Base-by-base conservation (phyloP, 2,329 filamentous ascomycete species). In the Chaetomium globosum region DNA sequence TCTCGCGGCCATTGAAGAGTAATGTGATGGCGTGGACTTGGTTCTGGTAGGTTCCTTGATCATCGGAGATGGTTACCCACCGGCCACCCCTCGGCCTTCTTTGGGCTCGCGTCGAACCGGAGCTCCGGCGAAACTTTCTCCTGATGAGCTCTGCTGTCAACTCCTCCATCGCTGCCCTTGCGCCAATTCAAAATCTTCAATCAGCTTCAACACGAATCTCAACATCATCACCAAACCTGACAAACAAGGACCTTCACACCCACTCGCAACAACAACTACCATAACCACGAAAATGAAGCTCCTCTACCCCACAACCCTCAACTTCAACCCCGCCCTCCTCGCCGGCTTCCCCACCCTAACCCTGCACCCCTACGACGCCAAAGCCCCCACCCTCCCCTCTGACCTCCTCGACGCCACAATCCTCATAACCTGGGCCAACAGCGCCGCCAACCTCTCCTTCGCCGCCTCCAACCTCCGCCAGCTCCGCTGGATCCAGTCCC, bases 251-350 rank as follows among this genome's bases (percentile, higher is more conserved):
- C 16, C 21, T 30, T n/a, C 9, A 51, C 26, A 48, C 6, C 7
- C n/a, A 4, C 13, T 33, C 13, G 26, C 31, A 56, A 30, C 2
- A 7, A 21, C 13, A 8, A 19, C 10, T 4, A 30, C 48, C 4
- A 12, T 30, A 10, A 28, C 59, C 59, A 30, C 49, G 23, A 46
- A 16, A 12, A 85, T 86, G 85, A 89, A 89, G 79, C 83, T 89
- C 69, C 85, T 89, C 69, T 88, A 89, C 78, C 87, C 87, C 59
- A 88, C 84, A 63, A 88, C 86, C 3, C 80, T 89, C 67, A 78
- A 78, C 61, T 81, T 89, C 74, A 81, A 88, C 77, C 71, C 81
- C 65, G 68, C 80, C 67, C 79, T 77, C 72, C 80, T 89, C 65
- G 76, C 87, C 70, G 86, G 85, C 71, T 88, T 87, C 79, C 79